phyloP scores from a whole-genome alignment of 2,329 filamentous ascomycete species.

The Colletotrichum plurivorum region DNA sequence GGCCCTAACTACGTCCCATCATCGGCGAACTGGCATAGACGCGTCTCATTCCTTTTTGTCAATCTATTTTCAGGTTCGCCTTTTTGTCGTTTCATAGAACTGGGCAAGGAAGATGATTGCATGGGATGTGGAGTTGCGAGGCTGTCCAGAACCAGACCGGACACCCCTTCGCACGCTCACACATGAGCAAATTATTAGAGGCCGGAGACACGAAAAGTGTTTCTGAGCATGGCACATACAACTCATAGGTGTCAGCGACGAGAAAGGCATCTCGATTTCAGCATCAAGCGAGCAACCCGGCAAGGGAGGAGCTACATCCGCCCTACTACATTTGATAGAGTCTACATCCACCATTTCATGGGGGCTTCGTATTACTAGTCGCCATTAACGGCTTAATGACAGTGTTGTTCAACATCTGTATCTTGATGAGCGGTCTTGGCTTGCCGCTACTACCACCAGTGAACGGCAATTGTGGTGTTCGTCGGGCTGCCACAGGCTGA shows the following conservation, averaged over 20 bases:
- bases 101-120: slow-evolving; percentile 1
- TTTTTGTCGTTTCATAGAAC: slow-evolving; percentile 19
- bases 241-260: background rate
- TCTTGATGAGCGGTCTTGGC: too few species aligned
- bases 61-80: background rate
- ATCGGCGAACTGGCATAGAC: background rate
- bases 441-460: too few species aligned
- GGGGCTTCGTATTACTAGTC: background rate
- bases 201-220: background rate
- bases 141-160: slow-evolving; percentile 9
- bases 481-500: too few species aligned
- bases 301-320: background rate
- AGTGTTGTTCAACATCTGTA: too few species aligned
- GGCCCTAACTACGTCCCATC: too few species aligned
- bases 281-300: background rate
- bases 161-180: background rate
- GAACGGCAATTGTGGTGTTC: too few species aligned
- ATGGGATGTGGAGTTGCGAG: background rate
- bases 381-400: background rate
- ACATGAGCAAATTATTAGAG: slow-evolving; percentile 6
- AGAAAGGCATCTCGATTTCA: background rate
- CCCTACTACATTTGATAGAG: background rate
- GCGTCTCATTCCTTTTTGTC: background rate
- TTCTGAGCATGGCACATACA: slow-evolving; percentile 5
- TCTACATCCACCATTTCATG: background rate